These are phyloP conservation scores for Cercis canadensis DNA, from an alignment of 306 rosid species.

Conservation along the genomic window DNA sequence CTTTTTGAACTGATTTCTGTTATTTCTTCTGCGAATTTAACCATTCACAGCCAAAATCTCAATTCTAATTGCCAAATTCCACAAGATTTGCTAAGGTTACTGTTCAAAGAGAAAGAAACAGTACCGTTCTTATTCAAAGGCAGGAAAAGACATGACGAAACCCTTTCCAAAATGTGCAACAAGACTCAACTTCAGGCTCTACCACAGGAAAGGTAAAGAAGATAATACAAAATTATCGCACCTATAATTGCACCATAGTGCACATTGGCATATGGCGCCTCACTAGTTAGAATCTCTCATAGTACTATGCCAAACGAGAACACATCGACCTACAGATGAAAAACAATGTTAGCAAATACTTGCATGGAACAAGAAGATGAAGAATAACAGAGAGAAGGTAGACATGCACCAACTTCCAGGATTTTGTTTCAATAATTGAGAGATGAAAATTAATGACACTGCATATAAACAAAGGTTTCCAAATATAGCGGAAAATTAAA, in stretches of 20 bases:
- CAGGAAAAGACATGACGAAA: neutral
- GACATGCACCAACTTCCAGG: neutral
- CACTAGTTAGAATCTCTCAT: constrained; percentile 91
- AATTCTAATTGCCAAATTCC: neutral
- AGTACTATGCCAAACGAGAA: constrained; percentile 92
- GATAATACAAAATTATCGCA: constrained; percentile 30
- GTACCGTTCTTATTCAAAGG: neutral
- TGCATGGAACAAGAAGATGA: constrained; percentile 19
- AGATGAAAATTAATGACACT: constrained; percentile 20
- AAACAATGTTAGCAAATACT: constrained; percentile 35
- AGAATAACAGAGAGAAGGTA: constrained; percentile 12
- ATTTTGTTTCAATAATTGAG: neutral
- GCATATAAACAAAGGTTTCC: constrained; percentile 9
- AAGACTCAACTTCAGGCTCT: constrained; percentile 6
- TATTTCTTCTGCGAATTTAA: neutral
- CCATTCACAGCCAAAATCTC: constrained; percentile 4
- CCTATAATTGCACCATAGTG: constrained; percentile 96
- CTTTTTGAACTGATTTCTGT: neutral
- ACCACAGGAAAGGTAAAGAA: constrained; percentile 17
- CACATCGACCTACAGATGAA: constrained; percentile 75
- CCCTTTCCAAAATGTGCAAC: too few species aligned
- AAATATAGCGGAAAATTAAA: neutral
- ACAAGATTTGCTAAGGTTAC: neutral
- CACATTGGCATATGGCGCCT: constrained; percentile 94
- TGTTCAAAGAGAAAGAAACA: neutral